Conservation (phyloP, 331 rosid species). For the Spiraea crenata region DNA sequence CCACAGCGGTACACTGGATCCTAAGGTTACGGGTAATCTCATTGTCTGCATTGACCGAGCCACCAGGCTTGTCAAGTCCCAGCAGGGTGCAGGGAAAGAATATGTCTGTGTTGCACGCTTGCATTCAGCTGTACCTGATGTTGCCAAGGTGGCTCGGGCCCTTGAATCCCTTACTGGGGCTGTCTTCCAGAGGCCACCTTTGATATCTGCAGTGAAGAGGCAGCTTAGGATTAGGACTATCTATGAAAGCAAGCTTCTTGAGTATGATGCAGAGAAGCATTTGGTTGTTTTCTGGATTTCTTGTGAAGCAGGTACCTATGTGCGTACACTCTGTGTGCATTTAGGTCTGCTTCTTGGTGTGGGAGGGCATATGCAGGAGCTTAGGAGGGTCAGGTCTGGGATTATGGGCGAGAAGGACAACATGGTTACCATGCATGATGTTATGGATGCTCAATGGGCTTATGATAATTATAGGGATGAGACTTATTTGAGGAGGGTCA, state of each 20-base stretch:
- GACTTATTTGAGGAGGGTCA: conserved; percentile 72
- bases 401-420: conserved; percentile 90
- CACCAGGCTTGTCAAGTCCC: conserved; percentile 80
- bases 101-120: conserved; percentile 81
- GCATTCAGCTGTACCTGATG: conserved; percentile 72
- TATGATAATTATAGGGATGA: conserved; percentile 76
- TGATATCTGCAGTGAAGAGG: conserved; percentile 86
- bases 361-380: conserved; percentile 95
- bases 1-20: conserved; percentile 89
- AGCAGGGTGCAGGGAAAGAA: conserved; percentile 96
- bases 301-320: conserved; percentile 94
- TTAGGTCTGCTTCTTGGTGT: conserved; percentile 90
- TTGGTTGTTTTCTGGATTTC: conserved; percentile 95
- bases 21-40: conserved; percentile 88
- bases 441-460: conserved; percentile 86
- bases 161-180: conserved; percentile 88
- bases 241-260: conserved; percentile 93
- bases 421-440: conserved; percentile 96
- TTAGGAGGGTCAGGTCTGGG: conserved; percentile 91
- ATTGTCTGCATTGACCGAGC: conserved; percentile 95
- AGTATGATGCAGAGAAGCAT: conserved; percentile 71
- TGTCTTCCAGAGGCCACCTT: conserved; percentile 85
- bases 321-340: conserved; percentile 86
- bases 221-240: conserved; percentile 91
- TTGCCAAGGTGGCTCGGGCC: conserved; percentile 72